Base-by-base conservation (phyloP, 225 moss, liverwort and hornwort species). In the Sphagnum tenellum region DNA sequence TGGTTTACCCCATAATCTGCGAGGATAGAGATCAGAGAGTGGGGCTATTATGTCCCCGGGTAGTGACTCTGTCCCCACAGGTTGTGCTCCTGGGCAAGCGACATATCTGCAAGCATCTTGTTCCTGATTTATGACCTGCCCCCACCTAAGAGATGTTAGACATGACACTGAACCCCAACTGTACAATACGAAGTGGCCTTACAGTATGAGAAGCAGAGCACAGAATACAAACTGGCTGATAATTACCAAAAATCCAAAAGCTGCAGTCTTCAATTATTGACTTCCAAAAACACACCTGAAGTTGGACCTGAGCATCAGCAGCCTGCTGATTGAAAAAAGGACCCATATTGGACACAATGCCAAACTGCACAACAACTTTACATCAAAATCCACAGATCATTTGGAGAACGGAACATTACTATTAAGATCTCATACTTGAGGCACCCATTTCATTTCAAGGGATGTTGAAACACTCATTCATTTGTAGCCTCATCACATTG, bases 1-100 rank as follows among this genome's bases (percentile, higher is more conserved):
- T 11, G 64, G 64, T 7, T 51, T 64, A 47, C 64, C 64, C 64
- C 64, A 64, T 49, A 64, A 64, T 44, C 64, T 64, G n/a, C 64
- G 64, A 48, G 12, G 64, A 14, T 64, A 64, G 7, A 64, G 49
- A 64, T 64, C 64, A 14, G 64, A 47, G 12, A 51, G 29, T 10
- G 49, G 49, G 51, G 49, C 12, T 7, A 64, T 48, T 48, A 64
- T 64, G 7, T 14, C 64, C 8, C 12, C 5, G 11, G 64, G 64
- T 9, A 64, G 48, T 5, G 49, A 12, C 12, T 64, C 64, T 48
- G 64, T 51, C 7, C 64, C 64, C 51, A 7, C 47, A 48, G 64
- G 64, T 64, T 8, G 64, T 50, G 64, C n/a, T 7, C 51, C 47
- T 3, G 64, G 48, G 64, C 61, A 45, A 9, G 47, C 4, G 47